Evolutionary conservation across 2,329 filamentous ascomycete species (phyloP), one percentile per base, ranked within the genome.

Genomic region (Sarocladiaceae sp.): DNA sequence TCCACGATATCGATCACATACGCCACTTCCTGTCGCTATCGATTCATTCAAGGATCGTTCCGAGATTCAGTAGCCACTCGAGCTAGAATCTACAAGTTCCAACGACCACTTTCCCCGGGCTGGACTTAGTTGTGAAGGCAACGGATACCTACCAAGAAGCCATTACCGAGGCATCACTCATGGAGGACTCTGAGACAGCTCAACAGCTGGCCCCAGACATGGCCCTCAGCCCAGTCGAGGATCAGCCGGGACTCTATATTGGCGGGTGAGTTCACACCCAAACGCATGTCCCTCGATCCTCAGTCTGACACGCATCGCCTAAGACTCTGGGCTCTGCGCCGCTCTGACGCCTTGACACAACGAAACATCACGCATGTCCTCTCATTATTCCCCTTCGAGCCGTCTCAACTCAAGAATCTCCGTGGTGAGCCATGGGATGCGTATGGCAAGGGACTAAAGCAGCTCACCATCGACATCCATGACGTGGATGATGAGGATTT

Each of bases 401-500:
- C 60, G 0, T 52, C 56, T 21, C 58, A 54, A 31, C 49, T 66
- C 40, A 65, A 62, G 42, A 66, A 65, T 49, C 65, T 79, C 56
- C 70, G 73, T 47, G 64, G 74, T 29, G 68, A 73, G 64, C 69
- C 56, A 45, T 66, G 65, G 57, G 62, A 71, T 15, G 68, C 70
- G 41, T 68, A 65, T 50, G 73, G 70, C 57, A 72, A 76, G 50
- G 70, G 74, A 33, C 88, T 82, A 60, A 68, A 82, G 51, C 88
- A 94, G 61, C 73, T 88, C 53, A 74, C 81, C 48, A 84, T 97
- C 51, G 84, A 94, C 52, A 80, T 96, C 33, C 87, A 97, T 62
- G 93, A 98, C 68, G 79, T 90, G 43, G 87, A 91, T 16, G 88
- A 96, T 57, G 83, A 90, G 54, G 88, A 98, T 63, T 66, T 97